Conservation (phyloP, 805 yeast genomes). For the Spathaspora arborariae region DNA sequence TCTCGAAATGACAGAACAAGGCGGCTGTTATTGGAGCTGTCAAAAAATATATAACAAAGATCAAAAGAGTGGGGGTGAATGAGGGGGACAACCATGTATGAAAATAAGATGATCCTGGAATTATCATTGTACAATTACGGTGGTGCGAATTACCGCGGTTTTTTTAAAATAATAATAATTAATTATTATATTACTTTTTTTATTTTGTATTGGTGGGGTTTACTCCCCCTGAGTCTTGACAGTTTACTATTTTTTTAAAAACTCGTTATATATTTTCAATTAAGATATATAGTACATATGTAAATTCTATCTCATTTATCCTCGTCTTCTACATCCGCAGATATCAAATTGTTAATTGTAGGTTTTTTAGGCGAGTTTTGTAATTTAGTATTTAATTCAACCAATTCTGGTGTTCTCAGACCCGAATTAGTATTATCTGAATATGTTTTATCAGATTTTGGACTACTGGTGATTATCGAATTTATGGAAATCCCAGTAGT, state of each 20-base stretch:
- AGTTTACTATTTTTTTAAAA: too few species aligned
- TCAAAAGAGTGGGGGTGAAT: too few species aligned
- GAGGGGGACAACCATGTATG: too few species aligned
- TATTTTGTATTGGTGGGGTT: background rate
- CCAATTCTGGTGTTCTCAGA: background rate
- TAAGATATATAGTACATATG: background rate
- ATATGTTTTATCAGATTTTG: background rate
- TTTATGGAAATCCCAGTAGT: background rate
- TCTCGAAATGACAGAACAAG: background rate
- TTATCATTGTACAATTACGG: background rate
- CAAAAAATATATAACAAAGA: too few species aligned
- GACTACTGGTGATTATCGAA: background rate
- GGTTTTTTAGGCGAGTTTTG: background rate
- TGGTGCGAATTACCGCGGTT: background rate
- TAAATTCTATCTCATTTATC: background rate
- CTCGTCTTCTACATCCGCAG: background rate
- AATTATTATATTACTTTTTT: background rate
- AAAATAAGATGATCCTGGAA: too few species aligned
- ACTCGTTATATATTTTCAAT: background rate
- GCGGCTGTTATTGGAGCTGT: background rate
- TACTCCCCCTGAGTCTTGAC: background rate
- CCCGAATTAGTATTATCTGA: background rate
- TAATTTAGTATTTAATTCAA: background rate
- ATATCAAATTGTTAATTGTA: background rate
- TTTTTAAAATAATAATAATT: too few species aligned